phyloP scores from a whole-genome alignment of 1,139 yeast genomes.

The Saccharomyces hybrid region DNA sequence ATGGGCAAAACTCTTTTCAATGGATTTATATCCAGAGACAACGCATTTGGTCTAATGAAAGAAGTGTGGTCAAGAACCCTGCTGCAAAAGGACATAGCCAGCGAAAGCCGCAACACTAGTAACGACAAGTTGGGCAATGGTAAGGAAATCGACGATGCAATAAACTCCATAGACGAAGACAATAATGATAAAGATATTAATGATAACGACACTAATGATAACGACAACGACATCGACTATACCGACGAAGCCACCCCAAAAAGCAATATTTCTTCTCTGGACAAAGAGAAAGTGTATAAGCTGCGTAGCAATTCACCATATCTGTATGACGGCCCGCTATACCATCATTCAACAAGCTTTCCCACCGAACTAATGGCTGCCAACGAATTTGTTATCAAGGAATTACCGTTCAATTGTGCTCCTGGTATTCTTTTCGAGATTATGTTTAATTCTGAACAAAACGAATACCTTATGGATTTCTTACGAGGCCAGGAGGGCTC shows the following conservation, averaged over 20 bases:
- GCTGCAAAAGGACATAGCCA: conserved; percentile 8
- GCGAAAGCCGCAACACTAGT: conserved; percentile 20
- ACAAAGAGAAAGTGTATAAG: conserved; percentile 8
- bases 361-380: conserved; percentile 42
- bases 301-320: conserved; percentile 28
- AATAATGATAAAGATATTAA: conserved; percentile 3
- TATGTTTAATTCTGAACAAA: conserved; percentile 64
- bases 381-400: conserved; percentile 48
- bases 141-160: conserved; percentile 9
- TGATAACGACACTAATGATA: conserved; percentile 30
- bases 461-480: conserved; percentile 44
- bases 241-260: not conserved
- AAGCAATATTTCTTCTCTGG: not conserved
- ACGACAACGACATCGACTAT: conserved; percentile 15
- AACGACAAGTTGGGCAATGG: conserved; percentile 21
- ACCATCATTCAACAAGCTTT: conserved; percentile 42
- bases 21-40: conserved; percentile 80
- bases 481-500: conserved; percentile 62
- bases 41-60: conserved; percentile 62
- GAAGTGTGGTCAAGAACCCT: conserved; percentile 44
- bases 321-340: conserved; percentile 32
- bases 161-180: conserved; percentile 3
- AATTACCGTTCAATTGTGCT: conserved; percentile 61
- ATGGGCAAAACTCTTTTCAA: conserved; percentile 68
- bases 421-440: conserved; percentile 63